A percentile compares a stretch with the other conserved stretches of the same genome.
Evolutionary conservation across 345 rosid species (phyloP).

Genomic region (Rhizophora mangle): DNA sequence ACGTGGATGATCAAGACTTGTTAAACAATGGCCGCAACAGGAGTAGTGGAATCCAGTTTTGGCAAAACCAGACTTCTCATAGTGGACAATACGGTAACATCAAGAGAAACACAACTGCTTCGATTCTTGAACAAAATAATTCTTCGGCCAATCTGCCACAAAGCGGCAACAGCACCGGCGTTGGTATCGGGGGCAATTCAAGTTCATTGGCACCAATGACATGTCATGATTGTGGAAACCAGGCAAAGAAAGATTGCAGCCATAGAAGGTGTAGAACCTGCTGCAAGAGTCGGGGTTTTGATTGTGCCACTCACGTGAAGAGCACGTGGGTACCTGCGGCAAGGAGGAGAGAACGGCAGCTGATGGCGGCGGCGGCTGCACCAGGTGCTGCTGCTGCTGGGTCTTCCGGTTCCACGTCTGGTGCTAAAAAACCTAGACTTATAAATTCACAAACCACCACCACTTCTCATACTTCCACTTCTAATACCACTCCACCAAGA

Average conservation of each 20-base stretch:
- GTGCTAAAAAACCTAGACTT: slow-evolving; percentile 78
- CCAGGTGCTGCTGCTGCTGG: slow-evolving; percentile 36
- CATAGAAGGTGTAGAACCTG: slow-evolving; percentile 90
- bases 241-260: slow-evolving; percentile 89
- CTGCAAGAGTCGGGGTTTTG: slow-evolving; percentile 91
- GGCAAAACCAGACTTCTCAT: slow-evolving; percentile 52
- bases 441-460: slow-evolving; percentile 58
- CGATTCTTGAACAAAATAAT: slow-evolving; percentile 30
- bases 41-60: slow-evolving; percentile 56
- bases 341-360: slow-evolving; percentile 86
- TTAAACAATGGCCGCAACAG: slow-evolving; percentile 34
- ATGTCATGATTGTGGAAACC: slow-evolving; percentile 98
- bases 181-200: slow-evolving; percentile 24
- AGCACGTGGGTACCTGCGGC: slow-evolving; percentile 99
- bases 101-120: slow-evolving; percentile 30
- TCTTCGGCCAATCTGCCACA: slow-evolving; percentile 29
- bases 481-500: slow-evolving; percentile 82
- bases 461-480: slow-evolving; percentile 85
- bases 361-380: slow-evolving; percentile 32
- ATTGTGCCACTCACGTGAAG: slow-evolving; percentile 90
- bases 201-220: slow-evolving; percentile 57
- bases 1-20: slow-evolving; percentile 50
- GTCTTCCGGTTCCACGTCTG: slow-evolving; percentile 77
- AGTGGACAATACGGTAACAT: slow-evolving; percentile 29
- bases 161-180: slow-evolving; percentile 16